Percentiles rank a stretch among this genome's conserved stretches.
Conservation (phyloP, 495 filamentous ascomycete species). For the Annulohypoxylon moriforme region DNA sequence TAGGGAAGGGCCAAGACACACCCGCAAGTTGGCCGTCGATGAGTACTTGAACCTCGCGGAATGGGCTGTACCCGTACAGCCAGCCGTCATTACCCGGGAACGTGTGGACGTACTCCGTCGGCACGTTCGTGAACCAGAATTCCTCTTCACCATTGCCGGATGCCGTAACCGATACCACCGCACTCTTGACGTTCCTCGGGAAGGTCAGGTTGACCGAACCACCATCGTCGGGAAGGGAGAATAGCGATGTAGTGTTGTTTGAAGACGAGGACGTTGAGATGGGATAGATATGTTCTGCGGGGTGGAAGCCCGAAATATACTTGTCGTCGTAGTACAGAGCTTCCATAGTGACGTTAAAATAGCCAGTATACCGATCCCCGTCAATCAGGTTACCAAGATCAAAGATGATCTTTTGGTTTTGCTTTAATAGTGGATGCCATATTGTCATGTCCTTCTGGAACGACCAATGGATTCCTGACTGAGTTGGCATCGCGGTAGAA, state of each 20-base stretch:
- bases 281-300: conserved; percentile 77
- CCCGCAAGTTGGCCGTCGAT: conserved; percentile 82
- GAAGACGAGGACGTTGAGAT: conserved; percentile 72
- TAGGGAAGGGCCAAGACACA: conserved; percentile 85
- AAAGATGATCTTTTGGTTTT: conserved; percentile 80
- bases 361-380: conserved; percentile 75
- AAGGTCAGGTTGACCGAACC: conserved; percentile 69
- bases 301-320: conserved; percentile 47
- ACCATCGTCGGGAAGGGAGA: conserved; percentile 73
- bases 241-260: conserved; percentile 69
- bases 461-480: conserved; percentile 74
- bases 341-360: conserved; percentile 84
- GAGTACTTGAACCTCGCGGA: conserved; percentile 83
- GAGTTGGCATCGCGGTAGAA: conserved; percentile 85
- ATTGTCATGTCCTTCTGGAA: conserved; percentile 88
- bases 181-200: conserved; percentile 72
- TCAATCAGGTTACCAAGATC: conserved; percentile 84
- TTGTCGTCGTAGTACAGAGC: conserved; percentile 74
- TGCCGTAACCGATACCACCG: conserved; percentile 79
- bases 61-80: conserved; percentile 79
- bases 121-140: conserved; percentile 90
- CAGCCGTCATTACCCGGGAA: conserved; percentile 68
- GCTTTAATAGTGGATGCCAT: conserved; percentile 73
- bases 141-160: conserved; percentile 84
- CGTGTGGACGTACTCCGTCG: conserved; percentile 69